Evolutionary conservation across 208 protist genomes (phyloP).

Genomic region (Wallacemonas rigidus): DNA sequence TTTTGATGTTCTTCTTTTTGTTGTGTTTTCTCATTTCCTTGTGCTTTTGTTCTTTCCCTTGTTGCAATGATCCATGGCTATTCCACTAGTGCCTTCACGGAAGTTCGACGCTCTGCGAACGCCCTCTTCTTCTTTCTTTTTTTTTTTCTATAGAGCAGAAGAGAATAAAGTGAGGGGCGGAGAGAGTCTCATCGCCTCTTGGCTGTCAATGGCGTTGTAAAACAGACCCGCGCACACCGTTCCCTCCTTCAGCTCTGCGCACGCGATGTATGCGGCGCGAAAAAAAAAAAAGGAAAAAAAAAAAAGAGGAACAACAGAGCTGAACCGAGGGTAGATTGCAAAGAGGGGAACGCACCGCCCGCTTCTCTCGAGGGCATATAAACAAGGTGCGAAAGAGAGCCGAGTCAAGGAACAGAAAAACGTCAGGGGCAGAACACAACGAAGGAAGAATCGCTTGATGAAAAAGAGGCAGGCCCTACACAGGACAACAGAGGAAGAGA

Average conservation of each 20-base stretch:
- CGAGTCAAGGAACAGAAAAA: too few species aligned
- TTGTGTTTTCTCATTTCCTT: background rate
- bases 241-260: too few species aligned
- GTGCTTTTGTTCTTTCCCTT: background rate
- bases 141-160: background rate
- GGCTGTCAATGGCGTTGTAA: too few species aligned
- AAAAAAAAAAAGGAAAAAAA: constrained; percentile 7
- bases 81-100: too few species aligned
- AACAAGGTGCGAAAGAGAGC: too few species aligned
- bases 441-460: background rate
- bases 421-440: too few species aligned
- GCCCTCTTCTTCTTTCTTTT: background rate
- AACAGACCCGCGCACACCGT: too few species aligned
- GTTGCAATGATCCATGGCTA: too few species aligned
- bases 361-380: too few species aligned
- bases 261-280: background rate
- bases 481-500: background rate
- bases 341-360: too few species aligned
- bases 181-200: background rate
- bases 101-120: too few species aligned
- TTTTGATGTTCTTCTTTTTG: constrained; percentile 4
- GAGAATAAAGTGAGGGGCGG: background rate
- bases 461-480: background rate
- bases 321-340: too few species aligned
- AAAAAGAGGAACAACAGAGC: constrained; percentile 13